Evolutionary conservation across 1,284 basidiomycete species (phyloP), one percentile per base, ranked within the genome.

Genomic region (Moniliophthora roreri): DNA sequence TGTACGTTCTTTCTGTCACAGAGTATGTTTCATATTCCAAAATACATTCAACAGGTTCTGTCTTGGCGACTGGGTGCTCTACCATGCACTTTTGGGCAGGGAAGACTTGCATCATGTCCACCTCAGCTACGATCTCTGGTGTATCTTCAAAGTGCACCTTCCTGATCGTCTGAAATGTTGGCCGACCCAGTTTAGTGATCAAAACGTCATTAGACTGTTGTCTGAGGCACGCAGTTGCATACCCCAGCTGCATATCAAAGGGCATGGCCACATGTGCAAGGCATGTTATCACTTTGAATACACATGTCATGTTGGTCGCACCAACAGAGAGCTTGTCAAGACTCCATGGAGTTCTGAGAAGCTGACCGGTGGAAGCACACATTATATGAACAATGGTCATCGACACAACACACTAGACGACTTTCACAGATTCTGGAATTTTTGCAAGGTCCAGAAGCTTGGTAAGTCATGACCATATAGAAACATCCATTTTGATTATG

Each of bases 351-450:
- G 53, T 9, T 57, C 65, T 40, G 8, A 47, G 3, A 65, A 64
- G 20, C 60, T 60, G 21, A 45, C 54, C 20, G 60, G 58, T 15
- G 61, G 59, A 2, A 65, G 60, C 40, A 64, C 66, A 1, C 23
- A 50, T 11, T 53, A 68, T 48, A 62, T 59, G 64, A 66, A 65
- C 44, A 24, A 54, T 32, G 66, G 66, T 4, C 61, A 65, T 47
- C 42, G 65, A 7, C 65, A 66, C 47, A 63, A 67, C 42, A 52
- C 50, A 2, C 35, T 67, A 2, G 56, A 55, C 38, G 62, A 55
- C n/a, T 57, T 56, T 24, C 55, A 57, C 16, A 55, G 50, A 11
- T 52, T 61, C 36, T 66, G 62, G 60, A 63, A 64, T 28, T 59
- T 41, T 20, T 38, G n/a, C 13, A 64, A 64, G 47, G 18, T 50